Base-by-base conservation (phyloP, 345 rosid species). In the Gossypium sturtianum region DNA sequence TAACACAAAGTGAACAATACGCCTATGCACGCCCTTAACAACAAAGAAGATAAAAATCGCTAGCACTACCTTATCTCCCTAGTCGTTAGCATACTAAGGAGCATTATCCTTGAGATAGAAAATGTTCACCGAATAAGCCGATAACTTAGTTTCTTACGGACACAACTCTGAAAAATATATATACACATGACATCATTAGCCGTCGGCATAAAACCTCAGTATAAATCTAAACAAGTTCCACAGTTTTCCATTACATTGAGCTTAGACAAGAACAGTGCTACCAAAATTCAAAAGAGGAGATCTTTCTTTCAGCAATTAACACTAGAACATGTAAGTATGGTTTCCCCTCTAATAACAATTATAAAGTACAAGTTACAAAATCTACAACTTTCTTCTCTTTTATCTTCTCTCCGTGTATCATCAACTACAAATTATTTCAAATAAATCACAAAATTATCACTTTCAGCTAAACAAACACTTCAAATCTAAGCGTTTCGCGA, bases 401-500 rank as follows among this genome's bases (percentile, higher is more conserved):
- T 53, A 19, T 10, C 61, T 34, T 19, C 61, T 65, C 43, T 58
- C 49, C 38, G 17, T 75, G 7, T 63, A 65, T 29, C 41, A 27
- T 76, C 48, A 62, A 49, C 44, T 25, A 74, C 73, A 70, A 73
- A 58, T 70, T 51, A 17, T 10, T 34, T 16, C 19, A 25, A 45
- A 17, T 17, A 22, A 17, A 41, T 22, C 7, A 62, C 20, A 64
- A 61, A 34, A 47, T 66, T 54, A 73, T 2, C 5, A 34, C 25
- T 62, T 27, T 11, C 19, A 54, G 60, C 62, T 61, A 34, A 66
- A 56, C 15, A 70, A 57, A 63, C 44, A 74, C 62, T 72, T 22
- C 74, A 58, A 76, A 83, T 75, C 77, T 70, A 51, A 48, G 62
- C 74, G 43, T 68, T 66, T 23, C 27, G 5, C 1, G 22, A 7